These are phyloP conservation scores for Amanita polypyramis DNA, from an alignment of 768 basidiomycete species.

Conservation along the genomic window DNA sequence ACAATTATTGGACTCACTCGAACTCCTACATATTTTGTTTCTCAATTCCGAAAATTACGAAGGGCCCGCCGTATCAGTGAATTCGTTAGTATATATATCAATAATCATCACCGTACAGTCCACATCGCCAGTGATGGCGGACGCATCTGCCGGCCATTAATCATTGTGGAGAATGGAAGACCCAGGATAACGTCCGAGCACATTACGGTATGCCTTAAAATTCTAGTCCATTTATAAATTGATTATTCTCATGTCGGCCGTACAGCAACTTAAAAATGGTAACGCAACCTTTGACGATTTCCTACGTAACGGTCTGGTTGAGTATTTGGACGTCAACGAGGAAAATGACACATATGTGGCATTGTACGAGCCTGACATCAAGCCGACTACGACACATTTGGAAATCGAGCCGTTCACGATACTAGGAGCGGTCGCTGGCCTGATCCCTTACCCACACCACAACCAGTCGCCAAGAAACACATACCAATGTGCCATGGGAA, in stretches of 20 bases:
- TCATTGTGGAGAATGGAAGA: constrained; percentile 81
- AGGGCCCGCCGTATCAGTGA: constrained; percentile 89
- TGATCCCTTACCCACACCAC: constrained; percentile 98
- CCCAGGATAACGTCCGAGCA: constrained; percentile 76
- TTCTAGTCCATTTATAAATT: constrained; percentile 5
- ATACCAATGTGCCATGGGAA: constrained; percentile 99
- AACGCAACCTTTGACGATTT: constrained; percentile 88
- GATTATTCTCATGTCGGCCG: not conserved
- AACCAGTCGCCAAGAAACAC: constrained; percentile 99
- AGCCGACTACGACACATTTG: constrained; percentile 78
- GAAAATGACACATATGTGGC: constrained; percentile 98
- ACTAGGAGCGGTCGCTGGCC: constrained; percentile 93
- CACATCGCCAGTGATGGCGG: constrained; percentile 97
- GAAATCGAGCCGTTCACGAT: constrained; percentile 99
- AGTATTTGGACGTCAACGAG: constrained; percentile 98
- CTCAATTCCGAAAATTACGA: constrained; percentile 85
- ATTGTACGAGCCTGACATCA: constrained; percentile 84
- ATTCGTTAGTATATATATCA: constrained; percentile 94
- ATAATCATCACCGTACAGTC: constrained; percentile 89
- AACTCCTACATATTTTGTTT: constrained; percentile 74
- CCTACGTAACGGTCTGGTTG: constrained; percentile 82
- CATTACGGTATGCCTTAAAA: constrained; percentile 44
- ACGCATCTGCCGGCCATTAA: constrained; percentile 93
- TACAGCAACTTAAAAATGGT: constrained; percentile 71
- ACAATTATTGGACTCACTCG: constrained; percentile 90